Conservation (phyloP, 768 basidiomycete species). For the Leccinum truebloodii region DNA sequence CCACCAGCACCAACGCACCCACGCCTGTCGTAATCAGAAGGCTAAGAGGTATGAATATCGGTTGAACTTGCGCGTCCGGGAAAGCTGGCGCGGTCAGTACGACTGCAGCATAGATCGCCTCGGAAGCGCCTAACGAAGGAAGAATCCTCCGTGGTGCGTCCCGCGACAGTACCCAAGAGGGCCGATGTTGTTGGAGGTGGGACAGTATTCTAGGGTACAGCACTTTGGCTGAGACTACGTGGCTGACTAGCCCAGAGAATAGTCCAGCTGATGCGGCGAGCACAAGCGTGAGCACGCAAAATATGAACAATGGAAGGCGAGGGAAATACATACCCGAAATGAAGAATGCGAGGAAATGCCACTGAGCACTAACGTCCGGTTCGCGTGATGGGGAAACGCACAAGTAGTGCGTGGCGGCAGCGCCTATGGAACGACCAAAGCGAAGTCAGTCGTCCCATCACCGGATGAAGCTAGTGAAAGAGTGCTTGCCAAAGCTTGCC, state of each 20-base stretch:
- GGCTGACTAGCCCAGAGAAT: constrained; percentile 77
- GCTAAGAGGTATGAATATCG: constrained; percentile 78
- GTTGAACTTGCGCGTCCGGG: constrained; percentile 72
- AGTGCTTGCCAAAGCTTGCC: constrained; percentile 70
- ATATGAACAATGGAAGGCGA: no score
- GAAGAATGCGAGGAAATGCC: constrained; percentile 84
- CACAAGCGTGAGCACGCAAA: constrained; percentile 1
- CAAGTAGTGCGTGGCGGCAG: constrained; percentile 62
- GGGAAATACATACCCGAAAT: constrained; percentile 52
- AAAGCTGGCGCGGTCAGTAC: constrained; percentile 77
- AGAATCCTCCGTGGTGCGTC: constrained; percentile 43
- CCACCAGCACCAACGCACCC: constrained; percentile 66
- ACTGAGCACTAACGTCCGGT: constrained; percentile 65
- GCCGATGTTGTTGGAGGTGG: constrained; percentile 55
- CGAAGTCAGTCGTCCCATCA: constrained; percentile 8
- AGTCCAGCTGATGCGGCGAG: constrained; percentile 58
- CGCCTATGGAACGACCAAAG: constrained; percentile 47
- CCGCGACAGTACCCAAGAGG: constrained; percentile 36
- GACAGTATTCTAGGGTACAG: constrained; percentile 72
- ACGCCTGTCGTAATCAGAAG: constrained; percentile 81
- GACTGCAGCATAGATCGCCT: constrained; percentile 80
- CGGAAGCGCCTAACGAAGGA: constrained; percentile 80
- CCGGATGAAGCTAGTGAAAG: background rate
- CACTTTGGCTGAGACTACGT: constrained; percentile 65
- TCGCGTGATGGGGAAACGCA: constrained; percentile 44